These are phyloP conservation scores for Chimonanthus praecox DNA, from an alignment of 164 flowering plant species.

Conservation along the genomic window DNA sequence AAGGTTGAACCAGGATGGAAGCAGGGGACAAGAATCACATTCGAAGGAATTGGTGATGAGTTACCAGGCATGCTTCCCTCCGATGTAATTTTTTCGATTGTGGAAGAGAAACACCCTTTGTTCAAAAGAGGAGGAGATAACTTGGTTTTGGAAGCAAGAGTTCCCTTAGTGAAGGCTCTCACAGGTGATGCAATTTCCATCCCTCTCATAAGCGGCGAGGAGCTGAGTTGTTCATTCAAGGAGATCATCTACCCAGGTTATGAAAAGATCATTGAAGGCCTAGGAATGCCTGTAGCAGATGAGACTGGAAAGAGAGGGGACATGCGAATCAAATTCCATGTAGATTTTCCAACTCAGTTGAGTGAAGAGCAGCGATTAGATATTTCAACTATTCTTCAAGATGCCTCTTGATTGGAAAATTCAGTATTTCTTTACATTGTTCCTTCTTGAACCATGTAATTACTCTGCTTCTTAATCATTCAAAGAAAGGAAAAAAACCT, in stretches of 20 bases:
- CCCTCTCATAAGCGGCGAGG: slow-evolving; percentile 65
- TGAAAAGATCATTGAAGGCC: slow-evolving; percentile 53
- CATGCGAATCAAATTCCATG: slow-evolving; percentile 43
- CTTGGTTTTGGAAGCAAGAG: slow-evolving; percentile 48
- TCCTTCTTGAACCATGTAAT: background rate
- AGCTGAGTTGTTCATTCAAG: slow-evolving; percentile 35
- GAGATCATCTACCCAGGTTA: slow-evolving; percentile 61
- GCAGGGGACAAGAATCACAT: slow-evolving; percentile 70
- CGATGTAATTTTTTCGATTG: slow-evolving; percentile 55
- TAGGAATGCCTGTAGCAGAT: slow-evolving; percentile 67
- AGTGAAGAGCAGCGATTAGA: slow-evolving; percentile 43
- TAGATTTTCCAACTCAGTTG: slow-evolving; percentile 47
- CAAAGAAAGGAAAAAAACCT: too few relatives aligned
- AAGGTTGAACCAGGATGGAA: slow-evolving; percentile 82
- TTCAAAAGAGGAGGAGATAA: slow-evolving; percentile 60
- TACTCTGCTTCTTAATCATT: too few relatives aligned
- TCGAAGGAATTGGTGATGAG: slow-evolving; percentile 73
- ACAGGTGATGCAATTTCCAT: slow-evolving; percentile 53
- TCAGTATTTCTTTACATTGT: background rate
- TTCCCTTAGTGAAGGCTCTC: slow-evolving; percentile 69
- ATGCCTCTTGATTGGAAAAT: slow-evolving; percentile 23
- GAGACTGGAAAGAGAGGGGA: slow-evolving; percentile 51
- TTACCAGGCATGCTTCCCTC: slow-evolving; percentile 55
- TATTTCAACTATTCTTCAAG: slow-evolving; percentile 37
- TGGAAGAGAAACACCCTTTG: slow-evolving; percentile 56